phyloP scores from a whole-genome alignment of 441 rosid genomes.

The Flueggea neowawraea region DNA sequence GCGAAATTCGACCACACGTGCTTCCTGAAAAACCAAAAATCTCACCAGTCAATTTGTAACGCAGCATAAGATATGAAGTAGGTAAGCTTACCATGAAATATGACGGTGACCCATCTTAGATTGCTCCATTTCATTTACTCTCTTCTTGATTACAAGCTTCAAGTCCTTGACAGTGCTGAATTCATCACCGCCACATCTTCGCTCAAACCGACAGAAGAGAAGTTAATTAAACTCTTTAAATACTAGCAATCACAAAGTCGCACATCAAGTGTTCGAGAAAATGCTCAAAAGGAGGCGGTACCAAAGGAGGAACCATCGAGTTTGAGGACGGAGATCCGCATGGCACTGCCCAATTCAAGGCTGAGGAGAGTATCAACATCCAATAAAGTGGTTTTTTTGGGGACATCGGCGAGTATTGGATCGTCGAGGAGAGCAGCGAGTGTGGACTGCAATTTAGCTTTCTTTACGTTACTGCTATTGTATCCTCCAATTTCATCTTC shows the following conservation, averaged over 20 bases:
- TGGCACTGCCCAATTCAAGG: conserved; percentile 88
- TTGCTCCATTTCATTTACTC: conserved; percentile 71
- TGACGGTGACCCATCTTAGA: conserved; percentile 93
- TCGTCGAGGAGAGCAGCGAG: no score
- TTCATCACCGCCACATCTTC: conserved; percentile 81
- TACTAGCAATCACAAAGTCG: not conserved
- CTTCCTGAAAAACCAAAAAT: conserved; percentile 45
- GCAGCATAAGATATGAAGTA: not conserved
- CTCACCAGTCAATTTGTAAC: not conserved
- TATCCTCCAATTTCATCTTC: conserved; percentile 41
- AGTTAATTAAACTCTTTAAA: not conserved
- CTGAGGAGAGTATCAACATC: conserved; percentile 85
- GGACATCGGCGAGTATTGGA: conserved; percentile 81
- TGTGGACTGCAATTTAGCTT: conserved; percentile 57
- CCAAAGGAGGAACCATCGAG: conserved; percentile 72
- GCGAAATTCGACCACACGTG: conserved; percentile 79
- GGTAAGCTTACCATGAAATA: conserved; percentile 61
- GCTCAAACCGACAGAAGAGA: conserved; percentile 6
- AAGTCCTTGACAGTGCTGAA: conserved; percentile 77
- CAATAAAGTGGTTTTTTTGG: conserved; percentile 58
- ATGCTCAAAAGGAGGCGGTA: conserved; percentile 24
- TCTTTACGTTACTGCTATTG: conserved; percentile 45
- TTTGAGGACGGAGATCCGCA: conserved; percentile 74
- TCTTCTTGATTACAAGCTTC: conserved; percentile 72
- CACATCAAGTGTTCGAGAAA: conserved; percentile 31